Evolutionary conservation across 768 basidiomycete species (phyloP).

Genomic region (Tricholoma sp.): DNA sequence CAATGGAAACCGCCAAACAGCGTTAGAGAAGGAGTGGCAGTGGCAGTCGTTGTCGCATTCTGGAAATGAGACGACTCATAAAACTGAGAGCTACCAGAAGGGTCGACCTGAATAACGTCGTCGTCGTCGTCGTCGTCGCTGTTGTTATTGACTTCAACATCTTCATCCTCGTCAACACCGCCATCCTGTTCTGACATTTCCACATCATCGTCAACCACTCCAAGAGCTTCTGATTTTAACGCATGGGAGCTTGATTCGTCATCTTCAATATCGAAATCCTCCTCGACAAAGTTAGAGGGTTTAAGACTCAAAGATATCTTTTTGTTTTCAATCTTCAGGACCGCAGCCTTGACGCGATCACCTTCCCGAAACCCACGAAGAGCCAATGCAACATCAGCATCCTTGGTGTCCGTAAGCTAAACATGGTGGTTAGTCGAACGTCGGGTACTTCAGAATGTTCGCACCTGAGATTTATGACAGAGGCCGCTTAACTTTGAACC

Average conservation of each 20-base stretch:
- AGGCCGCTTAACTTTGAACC: conserved; percentile 81
- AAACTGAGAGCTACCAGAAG: conserved; percentile 26
- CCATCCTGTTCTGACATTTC: conserved; percentile 20
- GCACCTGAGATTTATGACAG: conserved; percentile 90
- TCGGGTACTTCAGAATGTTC: conserved; percentile 10
- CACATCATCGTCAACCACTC: conserved; percentile 25
- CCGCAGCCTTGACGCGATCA: conserved; percentile 76
- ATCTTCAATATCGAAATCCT: conserved; percentile 46
- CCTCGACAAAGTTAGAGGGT: conserved; percentile 76
- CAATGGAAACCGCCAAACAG: conserved; percentile 69
- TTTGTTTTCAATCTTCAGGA: conserved; percentile 68
- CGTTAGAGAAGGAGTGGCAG: conserved; percentile 37
- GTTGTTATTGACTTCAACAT: conserved; percentile 14
- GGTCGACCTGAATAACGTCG: conserved; percentile 41
- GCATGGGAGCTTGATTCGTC: conserved; percentile 23
- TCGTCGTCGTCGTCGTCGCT: conserved; percentile 30
- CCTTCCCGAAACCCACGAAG: conserved; percentile 82
- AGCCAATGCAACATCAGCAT: conserved; percentile 74
- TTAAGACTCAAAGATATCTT: conserved; percentile 86
- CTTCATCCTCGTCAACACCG: conserved; percentile 14
- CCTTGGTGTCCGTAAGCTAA: conserved; percentile 84
- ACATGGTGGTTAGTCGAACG: conserved; percentile 2
- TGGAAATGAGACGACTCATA: conserved; percentile 11
- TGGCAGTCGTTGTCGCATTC: conserved; percentile 2
- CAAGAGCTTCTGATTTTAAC: conserved; percentile 19